Conservation (phyloP, 2,329 filamentous ascomycete genomes). For the Cladophialophora psammophila region DNA sequence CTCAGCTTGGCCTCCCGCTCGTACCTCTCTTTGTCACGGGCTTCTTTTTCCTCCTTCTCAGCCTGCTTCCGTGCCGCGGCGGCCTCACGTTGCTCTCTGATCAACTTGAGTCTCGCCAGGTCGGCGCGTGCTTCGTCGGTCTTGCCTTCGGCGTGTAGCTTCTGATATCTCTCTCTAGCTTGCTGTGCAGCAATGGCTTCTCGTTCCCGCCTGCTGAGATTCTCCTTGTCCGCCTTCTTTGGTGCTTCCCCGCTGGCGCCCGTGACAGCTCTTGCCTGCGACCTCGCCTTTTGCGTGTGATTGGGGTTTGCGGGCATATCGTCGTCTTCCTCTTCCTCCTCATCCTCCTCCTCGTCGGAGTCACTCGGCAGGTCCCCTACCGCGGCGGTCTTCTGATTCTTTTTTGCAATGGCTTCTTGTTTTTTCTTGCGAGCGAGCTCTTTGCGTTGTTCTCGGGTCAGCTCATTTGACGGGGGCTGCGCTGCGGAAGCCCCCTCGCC, state of each 20-base stretch:
- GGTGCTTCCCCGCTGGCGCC: constrained; percentile 55
- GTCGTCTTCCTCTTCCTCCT: constrained; percentile 47
- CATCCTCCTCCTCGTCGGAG: constrained; percentile 57
- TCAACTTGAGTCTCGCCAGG: constrained; percentile 78
- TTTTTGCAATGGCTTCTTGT: constrained; percentile 81
- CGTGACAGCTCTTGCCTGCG: constrained; percentile 62
- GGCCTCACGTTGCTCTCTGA: constrained; percentile 84
- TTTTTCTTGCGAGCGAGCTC: constrained; percentile 90
- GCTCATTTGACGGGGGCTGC: constrained; percentile 51
- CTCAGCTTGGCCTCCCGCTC: constrained; percentile 51
- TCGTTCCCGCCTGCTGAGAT: constrained; percentile 71
- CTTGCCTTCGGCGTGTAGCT: constrained; percentile 92
- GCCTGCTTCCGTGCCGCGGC: constrained; percentile 84
- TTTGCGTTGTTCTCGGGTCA: constrained; percentile 87
- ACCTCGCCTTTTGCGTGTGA: constrained; percentile 72
- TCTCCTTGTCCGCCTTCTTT: constrained; percentile 61
- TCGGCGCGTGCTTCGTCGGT: constrained; percentile 94
- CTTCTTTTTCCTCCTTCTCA: constrained; percentile 64
- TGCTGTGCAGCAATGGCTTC: constrained; percentile 86
- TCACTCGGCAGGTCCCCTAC: constrained; percentile 84
- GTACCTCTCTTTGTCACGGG: constrained; percentile 48
- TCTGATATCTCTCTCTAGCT: constrained; percentile 88
- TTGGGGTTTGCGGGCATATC: constrained; percentile 83
- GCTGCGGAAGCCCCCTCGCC: constrained; percentile 54
- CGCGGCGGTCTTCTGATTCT: constrained; percentile 73